Evolutionary conservation across 352 stramenopile genomes (phyloP).

Genomic region (Aphanomyces cochlioides): DNA sequence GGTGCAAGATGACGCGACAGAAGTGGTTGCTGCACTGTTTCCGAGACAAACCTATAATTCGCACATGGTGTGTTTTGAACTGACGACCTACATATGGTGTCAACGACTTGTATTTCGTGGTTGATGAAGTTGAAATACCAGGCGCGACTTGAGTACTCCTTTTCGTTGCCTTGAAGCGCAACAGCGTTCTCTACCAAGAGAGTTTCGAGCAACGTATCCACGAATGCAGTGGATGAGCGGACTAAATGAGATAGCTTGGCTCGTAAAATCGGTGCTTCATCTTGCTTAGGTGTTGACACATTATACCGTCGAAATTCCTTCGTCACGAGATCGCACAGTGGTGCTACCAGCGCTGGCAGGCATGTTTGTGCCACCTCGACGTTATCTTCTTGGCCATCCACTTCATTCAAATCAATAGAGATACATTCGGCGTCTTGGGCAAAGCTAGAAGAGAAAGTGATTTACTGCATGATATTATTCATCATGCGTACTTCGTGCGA

Average conservation of each 20-base stretch:
- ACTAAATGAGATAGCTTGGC: conserved; percentile 13
- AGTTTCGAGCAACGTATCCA: conserved; percentile 19
- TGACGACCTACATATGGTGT: conserved; percentile 10
- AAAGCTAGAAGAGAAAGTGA: conserved; percentile 20
- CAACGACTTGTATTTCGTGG: neutral
- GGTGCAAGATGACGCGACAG: neutral
- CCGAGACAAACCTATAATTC: conserved; percentile 25
- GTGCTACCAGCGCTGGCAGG: conserved; percentile 1
- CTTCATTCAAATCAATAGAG: neutral
- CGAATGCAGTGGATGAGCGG: neutral
- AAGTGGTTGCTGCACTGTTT: neutral
- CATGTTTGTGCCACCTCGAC: neutral
- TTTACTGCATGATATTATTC: neutral
- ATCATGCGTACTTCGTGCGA: neutral
- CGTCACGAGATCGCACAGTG: conserved; percentile 16
- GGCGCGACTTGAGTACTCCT: neutral
- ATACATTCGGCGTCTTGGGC: neutral
- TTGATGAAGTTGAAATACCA: conserved; percentile 4
- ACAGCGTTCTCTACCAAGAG: conserved; percentile 16
- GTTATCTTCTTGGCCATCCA: conserved; percentile 7
- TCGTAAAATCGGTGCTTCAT: neutral
- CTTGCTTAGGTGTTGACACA: neutral
- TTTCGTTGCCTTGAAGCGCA: conserved; percentile 26
- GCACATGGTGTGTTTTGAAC: conserved; percentile 6
- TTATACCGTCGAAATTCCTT: neutral